Base-by-base conservation (phyloP, 2,329 filamentous ascomycete genomes). In the Aschersonia sp. region DNA sequence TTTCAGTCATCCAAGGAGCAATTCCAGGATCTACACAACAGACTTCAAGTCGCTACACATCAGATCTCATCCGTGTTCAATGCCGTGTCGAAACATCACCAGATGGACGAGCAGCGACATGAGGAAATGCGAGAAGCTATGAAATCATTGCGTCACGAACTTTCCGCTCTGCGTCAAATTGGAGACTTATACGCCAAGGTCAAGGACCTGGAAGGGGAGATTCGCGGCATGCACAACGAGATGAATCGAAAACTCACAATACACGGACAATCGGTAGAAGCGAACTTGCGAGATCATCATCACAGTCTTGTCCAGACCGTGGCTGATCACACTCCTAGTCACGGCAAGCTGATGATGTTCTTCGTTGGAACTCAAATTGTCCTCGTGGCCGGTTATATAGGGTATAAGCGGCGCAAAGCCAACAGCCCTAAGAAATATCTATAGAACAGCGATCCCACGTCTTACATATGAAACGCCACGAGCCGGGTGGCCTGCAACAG, bases 371-470 rank as follows among this genome's bases (percentile, higher is more conserved):
- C 86, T 53, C 88, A 96, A 66, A 60, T 85, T 45, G 61, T 87
- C 54, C 69, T 94, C 33, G 78, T 78, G 0, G 78, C 66, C 2
- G 76, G 72, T 1, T 95, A 89, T 60, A 63, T 87, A 39, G 61
- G 81, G 50, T 95, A 95, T 68, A 94, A 94, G 75, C 76, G 80
- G 56, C 81, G 83, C 59, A 78, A 83, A 66, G 73, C 77, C 40
- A 79, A 73, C 53, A 78, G 80, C 63, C 87, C 87, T n/a, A 95
- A 95, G 75, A 96, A 96, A 69, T 96, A 88, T 64, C 68, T 95
- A 61, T 95, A 71, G 59, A 47, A 49, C 29, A 22, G 22, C 22
- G 22, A 22, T 22, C 22, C 22, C 22, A 22, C 22, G 22, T 22
- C 22, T 22, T 22, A 22, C 22, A 22, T 22, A 22, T 22, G 22